Conservation (phyloP, 2,329 filamentous ascomycete species). For the Pyricularia pennisetigena region DNA sequence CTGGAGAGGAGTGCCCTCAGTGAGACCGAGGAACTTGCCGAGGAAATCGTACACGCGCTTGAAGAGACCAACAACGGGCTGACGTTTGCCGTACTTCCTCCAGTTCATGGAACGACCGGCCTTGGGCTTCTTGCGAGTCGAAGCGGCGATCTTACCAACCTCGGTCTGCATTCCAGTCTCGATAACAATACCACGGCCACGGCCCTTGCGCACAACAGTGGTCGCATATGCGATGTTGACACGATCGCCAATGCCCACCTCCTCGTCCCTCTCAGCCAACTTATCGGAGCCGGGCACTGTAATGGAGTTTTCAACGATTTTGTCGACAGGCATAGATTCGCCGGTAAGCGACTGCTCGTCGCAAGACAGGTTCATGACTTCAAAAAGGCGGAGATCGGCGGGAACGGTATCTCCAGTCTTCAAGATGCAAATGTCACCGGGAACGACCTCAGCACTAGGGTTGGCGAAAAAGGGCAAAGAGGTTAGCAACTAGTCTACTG, state of each 20-base stretch:
- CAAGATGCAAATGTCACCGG: slow-evolving; percentile 59
- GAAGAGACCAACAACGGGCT: slow-evolving; percentile 27
- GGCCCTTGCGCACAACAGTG: slow-evolving; percentile 62
- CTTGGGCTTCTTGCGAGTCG: slow-evolving; percentile 42
- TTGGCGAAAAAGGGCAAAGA: not conserved
- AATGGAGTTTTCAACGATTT: slow-evolving; percentile 44
- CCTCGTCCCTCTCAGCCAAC: slow-evolving; percentile 29
- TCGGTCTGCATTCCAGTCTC: slow-evolving; percentile 67
- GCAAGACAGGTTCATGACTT: slow-evolving; percentile 69
- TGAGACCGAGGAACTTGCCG: slow-evolving; percentile 43
- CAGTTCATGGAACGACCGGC: slow-evolving; percentile 32
- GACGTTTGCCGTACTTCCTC: slow-evolving; percentile 27
- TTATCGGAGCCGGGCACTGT: slow-evolving; percentile 33
- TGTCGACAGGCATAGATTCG: slow-evolving; percentile 63
- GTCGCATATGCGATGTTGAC: slow-evolving; percentile 69
- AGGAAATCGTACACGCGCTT: slow-evolving; percentile 29
- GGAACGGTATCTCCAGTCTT: slow-evolving; percentile 68
- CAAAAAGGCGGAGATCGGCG: slow-evolving; percentile 60
- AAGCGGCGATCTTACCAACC: slow-evolving; percentile 65
- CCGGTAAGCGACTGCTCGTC: slow-evolving; percentile 72
- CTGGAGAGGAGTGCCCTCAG: slow-evolving; percentile 72
- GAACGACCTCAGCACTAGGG: slow-evolving; percentile 49
- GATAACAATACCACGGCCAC: slow-evolving; percentile 63
- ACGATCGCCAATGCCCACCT: slow-evolving; percentile 60
- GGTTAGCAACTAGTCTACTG: not conserved